Base-by-base conservation (phyloP, 352 stramenopile genomes). In the Pythium periplocum region DNA sequence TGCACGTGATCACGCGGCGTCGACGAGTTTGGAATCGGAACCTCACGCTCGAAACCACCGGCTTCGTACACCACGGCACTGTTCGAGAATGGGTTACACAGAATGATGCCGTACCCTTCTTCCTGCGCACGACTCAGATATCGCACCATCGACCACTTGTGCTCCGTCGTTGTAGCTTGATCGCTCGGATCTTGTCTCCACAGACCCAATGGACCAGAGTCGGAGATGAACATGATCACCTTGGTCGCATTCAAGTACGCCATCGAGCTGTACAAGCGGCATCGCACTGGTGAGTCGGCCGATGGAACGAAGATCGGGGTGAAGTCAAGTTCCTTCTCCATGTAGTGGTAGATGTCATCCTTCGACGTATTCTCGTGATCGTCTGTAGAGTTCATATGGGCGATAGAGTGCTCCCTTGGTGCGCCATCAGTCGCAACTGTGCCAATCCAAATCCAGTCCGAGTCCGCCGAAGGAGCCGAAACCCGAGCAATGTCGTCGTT, bases 1-100 rank as follows among this genome's bases (percentile, higher is more conserved):
- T 90, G 64, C 38, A 92, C 73, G 64, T 95, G 85, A 53, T 95
- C 85, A 12, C 80, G 83, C 0, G 85, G 85, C 7, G 83, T 83
- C 1, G 78, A 74, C 5, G 85, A 95, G 69, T 88, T 88, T 4
- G 83, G 85, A 51, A 95, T 83, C 9, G 85, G 85, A 50, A 95
- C 80, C 17, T 77, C 74, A n/a, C 86, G 81, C 51, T 95, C 85
- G 46, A 93, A 89, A 0, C 85, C 85, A 42, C 86, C 86, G 4
- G 85, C 83, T 74, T 95, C 86, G 58, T 93, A 94, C 7, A 95
- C 85, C 5, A 93, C 82, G 11, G 83, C 83, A 12, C 64, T 87
- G 52, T 95, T 95, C 6, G 79, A 78, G 54, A 92, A 95, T 31
- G 85, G 85, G 48, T 95, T 95, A 64, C 83, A 95, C 43, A 93